Percentiles rank a stretch among this genome's conserved stretches.
Evolutionary conservation across 345 rosid genomes (phyloP).

Genomic region (Sonneratia alba): DNA sequence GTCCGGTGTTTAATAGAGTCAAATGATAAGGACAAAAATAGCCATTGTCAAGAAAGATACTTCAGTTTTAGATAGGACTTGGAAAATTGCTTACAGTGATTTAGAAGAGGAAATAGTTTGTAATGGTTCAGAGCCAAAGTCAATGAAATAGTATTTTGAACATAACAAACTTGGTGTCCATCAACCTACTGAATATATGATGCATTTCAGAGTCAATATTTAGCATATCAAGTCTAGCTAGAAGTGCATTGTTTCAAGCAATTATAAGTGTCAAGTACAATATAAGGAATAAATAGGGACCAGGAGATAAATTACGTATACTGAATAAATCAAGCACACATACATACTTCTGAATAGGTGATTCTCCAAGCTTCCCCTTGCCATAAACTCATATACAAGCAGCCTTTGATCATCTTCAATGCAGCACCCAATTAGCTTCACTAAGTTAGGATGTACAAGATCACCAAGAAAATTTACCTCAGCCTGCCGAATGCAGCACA

Average conservation of each 20-base stretch:
- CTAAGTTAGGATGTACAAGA: conserved; percentile 42
- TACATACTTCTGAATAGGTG: conserved; percentile 40
- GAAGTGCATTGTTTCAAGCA: background rate
- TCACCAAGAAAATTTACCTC: conserved; percentile 67
- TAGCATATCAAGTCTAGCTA: background rate
- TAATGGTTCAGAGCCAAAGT: background rate
- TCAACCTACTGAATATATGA: background rate
- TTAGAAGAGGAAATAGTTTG: background rate
- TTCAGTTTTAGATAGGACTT: too few relatives aligned
- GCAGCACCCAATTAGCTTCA: conserved; percentile 44
- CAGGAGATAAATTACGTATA: background rate
- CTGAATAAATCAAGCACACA: background rate
- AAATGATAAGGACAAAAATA: too few relatives aligned
- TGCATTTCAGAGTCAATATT: background rate
- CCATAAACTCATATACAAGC: conserved; percentile 44
- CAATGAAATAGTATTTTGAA: background rate
- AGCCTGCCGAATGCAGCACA: conserved; percentile 38
- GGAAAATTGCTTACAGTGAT: too few relatives aligned
- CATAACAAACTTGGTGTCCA: background rate
- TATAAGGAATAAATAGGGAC: background rate
- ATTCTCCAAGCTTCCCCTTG: conserved; percentile 47
- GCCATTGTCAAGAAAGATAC: too few relatives aligned
- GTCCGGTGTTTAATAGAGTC: too few relatives aligned
- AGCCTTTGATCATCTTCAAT: conserved; percentile 48
- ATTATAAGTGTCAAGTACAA: background rate